These are phyloP conservation scores for Magnolia officinalis DNA, from an alignment of 164 flowering plant genomes.

Conservation along the genomic window DNA sequence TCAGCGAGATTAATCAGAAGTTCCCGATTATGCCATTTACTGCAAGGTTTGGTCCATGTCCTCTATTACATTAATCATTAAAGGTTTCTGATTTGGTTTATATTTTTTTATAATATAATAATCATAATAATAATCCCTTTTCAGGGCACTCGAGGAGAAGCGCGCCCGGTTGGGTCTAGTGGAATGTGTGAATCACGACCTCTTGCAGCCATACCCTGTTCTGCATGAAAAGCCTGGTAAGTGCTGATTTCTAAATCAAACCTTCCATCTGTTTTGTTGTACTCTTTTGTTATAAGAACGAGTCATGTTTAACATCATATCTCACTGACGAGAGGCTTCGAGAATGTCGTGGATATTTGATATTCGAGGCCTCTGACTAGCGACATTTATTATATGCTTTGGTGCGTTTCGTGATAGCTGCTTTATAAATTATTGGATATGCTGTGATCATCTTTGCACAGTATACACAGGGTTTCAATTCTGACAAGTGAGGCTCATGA, in stretches of 20 bases:
- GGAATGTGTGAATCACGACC: slow-evolving; percentile 94
- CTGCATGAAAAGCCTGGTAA: slow-evolving; percentile 93
- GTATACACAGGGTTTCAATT: too few species aligned
- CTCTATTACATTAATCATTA: not conserved
- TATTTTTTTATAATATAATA: not conserved
- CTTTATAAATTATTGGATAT: too few species aligned
- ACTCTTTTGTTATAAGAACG: too few species aligned
- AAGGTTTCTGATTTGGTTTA: not conserved
- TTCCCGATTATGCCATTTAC: slow-evolving; percentile 93
- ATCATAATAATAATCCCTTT: not conserved
- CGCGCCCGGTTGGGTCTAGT: slow-evolving; percentile 86
- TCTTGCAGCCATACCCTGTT: slow-evolving; percentile 94
- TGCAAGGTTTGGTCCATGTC: slow-evolving; percentile 52
- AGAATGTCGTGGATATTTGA: too few species aligned
- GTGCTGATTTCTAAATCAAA: not conserved
- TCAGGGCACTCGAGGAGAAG: slow-evolving; percentile 90
- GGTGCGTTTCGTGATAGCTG: too few species aligned
- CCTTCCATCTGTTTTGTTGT: too few species aligned
- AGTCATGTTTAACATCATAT: too few species aligned
- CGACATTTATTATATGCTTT: too few species aligned
- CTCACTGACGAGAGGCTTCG: too few species aligned
- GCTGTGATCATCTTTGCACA: too few species aligned
- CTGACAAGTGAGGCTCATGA: too few species aligned
- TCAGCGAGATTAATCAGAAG: slow-evolving; percentile 86
- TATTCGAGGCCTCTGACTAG: too few species aligned